A percentile compares a stretch with the other conserved stretches of the same genome.
phyloP scores from a whole-genome alignment of 495 filamentous ascomycete genomes.

The Astrothelium macrocarpum region DNA sequence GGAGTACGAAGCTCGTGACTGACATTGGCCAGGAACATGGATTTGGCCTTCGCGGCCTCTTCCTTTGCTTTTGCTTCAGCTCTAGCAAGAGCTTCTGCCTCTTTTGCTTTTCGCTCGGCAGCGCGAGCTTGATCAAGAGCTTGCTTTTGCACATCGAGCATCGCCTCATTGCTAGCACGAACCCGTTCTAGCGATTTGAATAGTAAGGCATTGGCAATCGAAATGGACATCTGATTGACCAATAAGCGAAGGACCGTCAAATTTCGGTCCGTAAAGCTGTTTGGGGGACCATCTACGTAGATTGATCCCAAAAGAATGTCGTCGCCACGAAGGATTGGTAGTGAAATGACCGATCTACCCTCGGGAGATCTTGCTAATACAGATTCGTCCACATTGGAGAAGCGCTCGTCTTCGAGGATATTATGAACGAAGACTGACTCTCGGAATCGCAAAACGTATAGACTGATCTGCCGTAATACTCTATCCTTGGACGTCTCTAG shows the following conservation, averaged over 20 bases:
- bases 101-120: conserved; percentile 73
- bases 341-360: conserved; percentile 71
- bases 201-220: conserved; percentile 74
- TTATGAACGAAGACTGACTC: conserved; percentile 79
- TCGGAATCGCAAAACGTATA: conserved; percentile 74
- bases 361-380: conserved; percentile 58
- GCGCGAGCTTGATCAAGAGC: conserved; percentile 70
- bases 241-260: conserved; percentile 76
- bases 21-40: conserved; percentile 87
- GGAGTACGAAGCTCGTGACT: conserved; percentile 36
- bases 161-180: conserved; percentile 61
- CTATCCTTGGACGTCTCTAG: conserved; percentile 53
- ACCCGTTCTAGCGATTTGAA: conserved; percentile 53
- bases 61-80: conserved; percentile 82
- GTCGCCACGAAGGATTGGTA: conserved; percentile 73
- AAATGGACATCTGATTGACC: conserved; percentile 83
- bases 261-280: conserved; percentile 81
- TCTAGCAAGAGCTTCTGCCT: conserved; percentile 72
- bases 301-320: conserved; percentile 70
- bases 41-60: conserved; percentile 83
- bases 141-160: conserved; percentile 78
- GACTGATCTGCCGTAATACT: conserved; percentile 66
- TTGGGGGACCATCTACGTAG: conserved; percentile 75
- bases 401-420: conserved; percentile 73
- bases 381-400: conserved; percentile 65